Conservation (phyloP, 345 rosid genomes). For the Boechera stricta region DNA sequence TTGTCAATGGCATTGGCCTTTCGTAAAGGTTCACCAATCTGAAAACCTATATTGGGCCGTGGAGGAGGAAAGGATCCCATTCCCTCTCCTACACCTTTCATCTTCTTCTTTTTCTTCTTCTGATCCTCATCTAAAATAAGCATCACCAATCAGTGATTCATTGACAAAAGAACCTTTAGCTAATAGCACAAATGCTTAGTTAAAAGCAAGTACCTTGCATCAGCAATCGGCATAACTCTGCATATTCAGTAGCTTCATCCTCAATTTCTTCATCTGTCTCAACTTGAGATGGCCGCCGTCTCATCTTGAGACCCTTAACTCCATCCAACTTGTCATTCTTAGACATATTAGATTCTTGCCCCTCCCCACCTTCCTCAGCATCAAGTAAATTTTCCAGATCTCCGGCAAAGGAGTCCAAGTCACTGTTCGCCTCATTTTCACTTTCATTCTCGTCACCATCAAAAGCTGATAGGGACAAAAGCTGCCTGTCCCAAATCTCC, state of each 20-base stretch:
- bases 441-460: constrained; percentile 90
- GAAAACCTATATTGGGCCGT: constrained; percentile 53
- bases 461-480: constrained; percentile 78
- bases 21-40: constrained; percentile 56
- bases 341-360: constrained; percentile 67
- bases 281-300: constrained; percentile 74
- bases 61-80: constrained; percentile 50
- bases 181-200: constrained; percentile 23
- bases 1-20: constrained; percentile 56
- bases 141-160: constrained; percentile 28
- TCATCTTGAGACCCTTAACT: constrained; percentile 91
- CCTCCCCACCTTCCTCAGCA: constrained; percentile 91
- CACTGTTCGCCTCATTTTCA: constrained; percentile 94
- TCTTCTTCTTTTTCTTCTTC: constrained; percentile 81
- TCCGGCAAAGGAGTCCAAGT: constrained; percentile 98
- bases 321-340: constrained; percentile 78
- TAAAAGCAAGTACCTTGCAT: constrained; percentile 78
- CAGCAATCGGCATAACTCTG: constrained; percentile 86
- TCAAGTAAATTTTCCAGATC: constrained; percentile 97
- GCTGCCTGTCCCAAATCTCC: constrained; percentile 98
- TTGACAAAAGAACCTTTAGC: constrained; percentile 6
- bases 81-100: constrained; percentile 53
- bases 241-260: constrained; percentile 97
- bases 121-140: constrained; percentile 68
- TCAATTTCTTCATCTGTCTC: constrained; percentile 92